Base-by-base conservation (phyloP, 176 grass and related monocot genomes). In the Carex myosuroides region DNA sequence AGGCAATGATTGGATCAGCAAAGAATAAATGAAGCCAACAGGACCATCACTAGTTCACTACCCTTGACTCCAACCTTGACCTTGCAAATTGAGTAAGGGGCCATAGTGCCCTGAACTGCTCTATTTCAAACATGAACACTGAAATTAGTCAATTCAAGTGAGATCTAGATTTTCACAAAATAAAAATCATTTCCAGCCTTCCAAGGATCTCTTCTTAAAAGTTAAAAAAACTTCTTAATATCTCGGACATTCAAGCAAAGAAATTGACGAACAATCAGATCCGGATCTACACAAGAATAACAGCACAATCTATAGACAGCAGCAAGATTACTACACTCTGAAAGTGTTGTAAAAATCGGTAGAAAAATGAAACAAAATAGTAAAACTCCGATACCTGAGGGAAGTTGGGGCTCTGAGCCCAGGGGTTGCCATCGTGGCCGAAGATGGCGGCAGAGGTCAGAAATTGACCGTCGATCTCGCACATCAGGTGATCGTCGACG, bases 401-500 rank as follows among this genome's bases (percentile, higher is more conserved):
- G 33, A 96, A 96, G 48, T 0, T n/a, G 20, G 56, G 6, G 87
- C 89, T 91, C 83, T 89, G 87, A 67, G 94, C 85, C 94, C 94
- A 96, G 81, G 14, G 2, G 90, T 80, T 93, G 73, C 94, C 94
- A 79, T 96, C 94, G 80, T 18, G 85, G 85, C 91, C 94, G 74
- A 91, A 0, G 89, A 96, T 93, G 83, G 94, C 89, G 83, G 94
- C 87, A 89, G 94, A 16, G 66, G 80, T 88, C 85, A 96, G 89
- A 70, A 46, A 10, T 57, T 96, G 85, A 77, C 91, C 91, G 0
- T 96, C 94, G 13, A 96, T 85, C 16, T 96, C 94, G 94, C 94
- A 96, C 89, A 93, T 53, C 62, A 96, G 94, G 89, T 96, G 94
- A 16, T 96, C 94, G 20, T 96, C 94, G 54, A 96, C 94, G 81